Percentiles rank a stretch among this genome's conserved stretches.
Conservation (phyloP, 1,284 basidiomycete species). For the Microbotryum intermedium region DNA sequence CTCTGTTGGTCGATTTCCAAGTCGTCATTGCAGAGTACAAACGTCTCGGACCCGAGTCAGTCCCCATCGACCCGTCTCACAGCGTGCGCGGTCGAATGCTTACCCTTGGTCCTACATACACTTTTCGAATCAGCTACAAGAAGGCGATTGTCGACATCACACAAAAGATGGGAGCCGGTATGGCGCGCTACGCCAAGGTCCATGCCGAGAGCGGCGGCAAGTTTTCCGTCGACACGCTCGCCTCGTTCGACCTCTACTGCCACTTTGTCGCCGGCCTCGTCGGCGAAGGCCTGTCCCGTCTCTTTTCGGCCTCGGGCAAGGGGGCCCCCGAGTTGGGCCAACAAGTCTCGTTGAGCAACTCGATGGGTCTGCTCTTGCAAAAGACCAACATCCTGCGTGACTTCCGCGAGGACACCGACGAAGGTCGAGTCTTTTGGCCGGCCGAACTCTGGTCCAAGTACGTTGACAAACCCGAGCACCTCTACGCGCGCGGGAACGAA, state of each 20-base stretch:
- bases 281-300: slow-evolving; percentile 85
- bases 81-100: not conserved
- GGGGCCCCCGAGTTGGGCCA: slow-evolving; percentile 67
- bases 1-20: slow-evolving; percentile 78
- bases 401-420: slow-evolving; percentile 82
- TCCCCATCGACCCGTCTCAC: slow-evolving; percentile 9
- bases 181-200: slow-evolving; percentile 88
- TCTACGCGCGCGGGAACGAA: slow-evolving; percentile 44
- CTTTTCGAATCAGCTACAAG: slow-evolving; percentile 52
- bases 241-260: slow-evolving; percentile 94
- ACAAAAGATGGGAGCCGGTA: slow-evolving; percentile 81
- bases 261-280: slow-evolving; percentile 98
- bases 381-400: slow-evolving; percentile 99
- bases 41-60: slow-evolving; percentile 56
- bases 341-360: slow-evolving; percentile 82
- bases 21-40: slow-evolving; percentile 75
- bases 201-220: slow-evolving; percentile 50
- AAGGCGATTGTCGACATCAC: slow-evolving; percentile 74
- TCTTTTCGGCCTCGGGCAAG: slow-evolving; percentile 81
- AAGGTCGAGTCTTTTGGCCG: slow-evolving; percentile 90
- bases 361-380: slow-evolving; percentile 93
- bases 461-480: slow-evolving; percentile 56
- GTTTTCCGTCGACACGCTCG: slow-evolving; percentile 55
- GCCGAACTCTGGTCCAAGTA: slow-evolving; percentile 73
- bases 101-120: not conserved